Base-by-base conservation (phyloP, 1,139 yeast genomes). In the Blastobotrys illinoisensis region DNA sequence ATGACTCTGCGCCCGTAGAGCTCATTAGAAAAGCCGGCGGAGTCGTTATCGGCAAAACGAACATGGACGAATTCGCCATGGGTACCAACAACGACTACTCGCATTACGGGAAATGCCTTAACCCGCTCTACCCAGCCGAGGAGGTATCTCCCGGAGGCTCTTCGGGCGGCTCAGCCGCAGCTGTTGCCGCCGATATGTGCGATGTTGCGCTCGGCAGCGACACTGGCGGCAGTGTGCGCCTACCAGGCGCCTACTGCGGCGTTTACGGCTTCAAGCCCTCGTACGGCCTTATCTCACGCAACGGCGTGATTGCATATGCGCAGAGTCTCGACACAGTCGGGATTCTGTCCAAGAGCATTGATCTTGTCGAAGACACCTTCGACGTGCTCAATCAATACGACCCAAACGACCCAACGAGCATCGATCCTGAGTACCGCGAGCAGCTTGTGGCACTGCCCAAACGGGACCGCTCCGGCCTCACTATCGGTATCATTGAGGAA, bases 41-140 rank as follows among this genome's bases (percentile, higher is more conserved):
- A 21, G 63, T 69, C 0, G 67, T 84, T n/a, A 71, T 83, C 0
- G 98, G 96, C 0, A 93, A 91, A 69, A 79, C 95, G n/a, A 93
- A 93, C 63, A 75, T 95, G 80, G 99, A 95, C 71, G 98, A 95
- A 71, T 95, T 93, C 73, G 99, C 96, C 1, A 95, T 95, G 99
- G 99, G 99, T 26, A 70, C 75, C 69, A 64, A 74, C 74, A 60
- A 77, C 80, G 44, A 79, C 76, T 66, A 81, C 85, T 7, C 73
- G 61, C 57, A 62, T 53, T 85, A 73, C 66, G 97, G 97, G 0
- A 59, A 57, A 24, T 60, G 63, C n/a, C 52, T 74, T 5, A 93
- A 93, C 65, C 98, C 99, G 0, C 68, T 61, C 53, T 74, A 64
- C 53, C 55, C 61, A 2, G 67, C 67, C 1, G 65, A 64, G 0